These are phyloP conservation scores for Dunaliella sp. DNA, from an alignment of 139 green algal genomes.

Conservation along the genomic window DNA sequence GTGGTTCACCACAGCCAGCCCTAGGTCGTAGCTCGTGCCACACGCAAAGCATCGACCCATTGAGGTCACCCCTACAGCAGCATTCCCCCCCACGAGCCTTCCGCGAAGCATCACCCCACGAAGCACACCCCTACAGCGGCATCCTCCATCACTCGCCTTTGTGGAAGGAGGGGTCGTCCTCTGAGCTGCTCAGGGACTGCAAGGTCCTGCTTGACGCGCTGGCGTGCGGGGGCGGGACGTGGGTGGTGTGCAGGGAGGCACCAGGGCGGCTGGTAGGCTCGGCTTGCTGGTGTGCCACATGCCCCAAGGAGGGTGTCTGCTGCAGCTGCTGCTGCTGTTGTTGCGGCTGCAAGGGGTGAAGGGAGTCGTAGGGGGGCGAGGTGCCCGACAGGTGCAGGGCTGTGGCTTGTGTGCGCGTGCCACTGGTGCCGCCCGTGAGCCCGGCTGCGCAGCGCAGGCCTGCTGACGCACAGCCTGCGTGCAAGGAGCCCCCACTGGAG, in stretches of 20 bases:
- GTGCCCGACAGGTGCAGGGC: not conserved
- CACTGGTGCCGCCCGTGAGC: not conserved
- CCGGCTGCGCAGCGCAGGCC: not conserved
- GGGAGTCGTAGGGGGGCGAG: not conserved
- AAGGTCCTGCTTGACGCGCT: not conserved
- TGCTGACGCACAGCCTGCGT: not conserved
- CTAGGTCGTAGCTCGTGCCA: no score
- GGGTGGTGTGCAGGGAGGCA: not conserved
- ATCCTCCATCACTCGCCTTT: not conserved
- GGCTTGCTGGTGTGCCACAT: no score
- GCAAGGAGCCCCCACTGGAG: constrained; percentile 1
- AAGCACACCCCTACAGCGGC: no score
- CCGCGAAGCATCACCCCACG: no score
- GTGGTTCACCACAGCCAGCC: no score
- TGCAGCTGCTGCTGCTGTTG: not conserved
- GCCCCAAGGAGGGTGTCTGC: not conserved
- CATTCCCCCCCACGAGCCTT: no score
- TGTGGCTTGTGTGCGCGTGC: not conserved
- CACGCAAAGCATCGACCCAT: no score
- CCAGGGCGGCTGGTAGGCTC: not conserved
- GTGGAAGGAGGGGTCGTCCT: constrained; percentile 31
- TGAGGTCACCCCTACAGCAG: no score
- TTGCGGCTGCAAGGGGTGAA: not conserved
- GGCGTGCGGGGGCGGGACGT: not conserved
- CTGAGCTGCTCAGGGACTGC: constrained; percentile 3